Base-by-base conservation (phyloP, 192 early-diverging fungal genomes). In the Gigaspora rosea region DNA sequence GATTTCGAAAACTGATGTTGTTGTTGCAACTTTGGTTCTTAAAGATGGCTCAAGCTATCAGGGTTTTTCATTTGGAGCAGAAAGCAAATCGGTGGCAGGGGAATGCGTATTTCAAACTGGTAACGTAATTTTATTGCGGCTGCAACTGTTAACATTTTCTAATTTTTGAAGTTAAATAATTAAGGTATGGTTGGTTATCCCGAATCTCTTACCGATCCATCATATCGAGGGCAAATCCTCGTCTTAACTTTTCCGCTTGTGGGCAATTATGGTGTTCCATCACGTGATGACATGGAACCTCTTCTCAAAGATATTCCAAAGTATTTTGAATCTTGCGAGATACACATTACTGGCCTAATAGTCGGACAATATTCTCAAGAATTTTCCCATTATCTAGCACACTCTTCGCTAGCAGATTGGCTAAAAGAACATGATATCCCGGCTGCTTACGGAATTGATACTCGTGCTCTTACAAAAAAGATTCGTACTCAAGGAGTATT, bases 101-200 rank as follows among this genome's bases (percentile, higher is more conserved):
- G 97, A 99, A 86, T 96, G 95, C 77, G 97, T 99, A 72, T 99
- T 99, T 85, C 96, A 98, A 83, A 99, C 97, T 62, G 97, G 97
- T 96, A 82, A 69, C 7, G 41, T 41, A 41, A 78, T 35, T 27
- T 54, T n/a, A 72, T n/a, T 11, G 51, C 9, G 10, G 18, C 16
- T 59, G 27, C 11, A 27, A 33, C 20, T 61, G 59, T 61, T 61
- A 8, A 27, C 15, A 8, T 61, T 27, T 61, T 27, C 15, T 61
- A 61, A 11, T 8, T 61, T 59, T 10, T 61, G 10, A 20, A 20
- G 7, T 11, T 63, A 20, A 36, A 59, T 67, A n/a, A 6, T 46
- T 16, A 69, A 93, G 92, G 93, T 49, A 98, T 98, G 96, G 95
- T 97, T 64, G 97, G 96, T 59, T 99, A 98, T 82, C 96, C 97